These are phyloP conservation scores for Catenaria anguillulae DNA, from an alignment of 371 early-diverging fungal species.

Conservation along the genomic window DNA sequence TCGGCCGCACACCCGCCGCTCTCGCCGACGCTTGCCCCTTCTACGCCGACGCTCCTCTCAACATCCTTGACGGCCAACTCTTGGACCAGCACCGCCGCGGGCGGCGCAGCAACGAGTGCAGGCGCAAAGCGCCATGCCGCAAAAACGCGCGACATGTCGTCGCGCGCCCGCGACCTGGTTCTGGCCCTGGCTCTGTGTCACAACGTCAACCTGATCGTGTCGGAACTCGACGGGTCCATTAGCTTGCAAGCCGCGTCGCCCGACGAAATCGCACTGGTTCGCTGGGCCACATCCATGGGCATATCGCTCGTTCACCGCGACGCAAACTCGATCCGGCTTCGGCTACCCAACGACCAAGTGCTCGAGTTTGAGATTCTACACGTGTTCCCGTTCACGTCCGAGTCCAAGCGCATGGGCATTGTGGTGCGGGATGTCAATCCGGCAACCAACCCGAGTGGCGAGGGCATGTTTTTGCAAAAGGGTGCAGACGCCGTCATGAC, in stretches of 20 bases:
- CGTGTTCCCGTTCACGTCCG: conserved; percentile 94
- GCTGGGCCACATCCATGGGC: conserved; percentile 88
- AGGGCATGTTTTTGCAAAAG: conserved; percentile 81
- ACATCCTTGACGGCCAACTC: no score
- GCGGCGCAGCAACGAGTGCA: no score
- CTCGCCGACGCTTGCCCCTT: neutral
- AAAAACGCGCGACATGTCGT: conserved; percentile 52
- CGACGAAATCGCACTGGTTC: conserved; percentile 98
- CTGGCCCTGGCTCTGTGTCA: conserved; percentile 84
- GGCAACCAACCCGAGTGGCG: conserved; percentile 30
- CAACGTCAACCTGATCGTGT: conserved; percentile 56
- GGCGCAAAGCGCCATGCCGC: no score
- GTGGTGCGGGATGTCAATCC: conserved; percentile 50
- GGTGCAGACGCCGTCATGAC: conserved; percentile 98
- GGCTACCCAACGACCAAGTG: conserved; percentile 22
- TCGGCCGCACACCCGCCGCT: neutral
- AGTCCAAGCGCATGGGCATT: conserved; percentile 98
- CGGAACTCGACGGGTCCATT: conserved; percentile 28
- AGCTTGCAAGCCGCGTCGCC: conserved; percentile 97
- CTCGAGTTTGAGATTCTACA: conserved; percentile 63
- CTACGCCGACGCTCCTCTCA: neutral
- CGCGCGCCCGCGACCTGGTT: conserved; percentile 63
- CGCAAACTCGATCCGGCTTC: conserved; percentile 50
- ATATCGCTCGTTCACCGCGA: conserved; percentile 64
- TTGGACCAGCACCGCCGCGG: no score